These are phyloP conservation scores for Silene conica DNA, from an alignment of 148 eudicot species.

Conservation along the genomic window DNA sequence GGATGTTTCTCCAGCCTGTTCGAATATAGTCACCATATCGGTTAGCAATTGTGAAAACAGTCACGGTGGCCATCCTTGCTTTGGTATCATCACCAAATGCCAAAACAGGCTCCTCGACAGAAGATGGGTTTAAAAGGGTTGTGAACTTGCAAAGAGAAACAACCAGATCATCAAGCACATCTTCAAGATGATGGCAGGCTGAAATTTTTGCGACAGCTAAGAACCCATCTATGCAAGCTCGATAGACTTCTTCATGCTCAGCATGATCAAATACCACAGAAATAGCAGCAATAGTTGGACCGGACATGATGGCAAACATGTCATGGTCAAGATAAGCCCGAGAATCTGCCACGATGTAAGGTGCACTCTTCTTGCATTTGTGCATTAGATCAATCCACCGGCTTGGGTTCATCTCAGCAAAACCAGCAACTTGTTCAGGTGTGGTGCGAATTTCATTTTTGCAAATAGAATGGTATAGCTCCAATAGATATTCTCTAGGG, in stretches of 20 bases:
- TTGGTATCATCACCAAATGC: slow-evolving; percentile 76
- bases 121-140: slow-evolving; percentile 63
- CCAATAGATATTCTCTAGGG: slow-evolving; percentile 74
- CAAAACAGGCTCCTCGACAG: slow-evolving; percentile 73
- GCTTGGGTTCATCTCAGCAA: slow-evolving; percentile 60
- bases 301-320: slow-evolving; percentile 85
- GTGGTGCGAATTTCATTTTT: slow-evolving; percentile 80
- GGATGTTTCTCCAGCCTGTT: slow-evolving; percentile 81
- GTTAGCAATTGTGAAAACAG: slow-evolving; percentile 84
- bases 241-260: slow-evolving; percentile 73
- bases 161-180: slow-evolving; percentile 81
- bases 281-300: slow-evolving; percentile 92
- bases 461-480: slow-evolving; percentile 74
- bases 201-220: slow-evolving; percentile 82
- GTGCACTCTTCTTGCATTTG: slow-evolving; percentile 63
- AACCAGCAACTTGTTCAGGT: slow-evolving; percentile 68
- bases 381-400: slow-evolving; percentile 83
- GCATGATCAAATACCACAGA: slow-evolving; percentile 94
- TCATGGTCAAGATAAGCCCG: slow-evolving; percentile 77
- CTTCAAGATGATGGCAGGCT: slow-evolving; percentile 68
- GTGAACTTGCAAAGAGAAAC: slow-evolving; percentile 91
- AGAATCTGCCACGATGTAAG: slow-evolving; percentile 63
- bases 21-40: slow-evolving; percentile 80
- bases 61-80: slow-evolving; percentile 83
- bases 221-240: slow-evolving; percentile 87